Base-by-base conservation (phyloP, 2,329 filamentous ascomycete genomes). In the Arthrobotrys megalospora region DNA sequence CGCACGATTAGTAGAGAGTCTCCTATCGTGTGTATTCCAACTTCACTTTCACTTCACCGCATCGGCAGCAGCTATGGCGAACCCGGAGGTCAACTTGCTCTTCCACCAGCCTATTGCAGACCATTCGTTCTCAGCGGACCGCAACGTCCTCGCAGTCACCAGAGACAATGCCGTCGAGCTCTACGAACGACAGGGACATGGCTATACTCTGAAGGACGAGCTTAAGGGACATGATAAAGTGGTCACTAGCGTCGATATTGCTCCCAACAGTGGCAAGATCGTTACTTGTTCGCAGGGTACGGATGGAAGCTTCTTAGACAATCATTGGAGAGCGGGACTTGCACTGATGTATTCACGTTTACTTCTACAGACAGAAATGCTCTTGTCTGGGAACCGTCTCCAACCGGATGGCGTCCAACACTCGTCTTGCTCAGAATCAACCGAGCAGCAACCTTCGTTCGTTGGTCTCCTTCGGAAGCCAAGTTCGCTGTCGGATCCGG, bases 401-500 rank as follows among this genome's bases (percentile, higher is more conserved):
- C 93, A 0, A 88, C 90, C 47, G 95, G 94, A 71, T 99, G 97
- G 90, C 98, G 97, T 86, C 96, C 96, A 2, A 99, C 96, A 0
- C 90, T 99, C 67, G 96, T 99, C 16, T 91, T 99, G 78, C 92
- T 99, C 63, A 93, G 96, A 83, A 97, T 99, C 86, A 97, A 97
- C 86, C 91, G 96, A 79, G 96, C 96, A 16, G 96, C 96, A 3
- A 99, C 96, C 0, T 97, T 95, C 83, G 96, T 97, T 63, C 93
- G 96, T 82, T 99, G 96, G 96, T 96, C 94, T 21, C 96, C 96
- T 1, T 95, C 92, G 21, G 96, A 99, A 88, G 92, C 91, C 84
- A 99, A 99, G 86, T 99, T 99, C 84, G 96, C 96, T 67, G 96
- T 98, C 28, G 96, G 96, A 78, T 97, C 94, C 32, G 96, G 96